phyloP scores from a whole-genome alignment of 352 stramenopile species.

The Thraustochytrium striatum region DNA sequence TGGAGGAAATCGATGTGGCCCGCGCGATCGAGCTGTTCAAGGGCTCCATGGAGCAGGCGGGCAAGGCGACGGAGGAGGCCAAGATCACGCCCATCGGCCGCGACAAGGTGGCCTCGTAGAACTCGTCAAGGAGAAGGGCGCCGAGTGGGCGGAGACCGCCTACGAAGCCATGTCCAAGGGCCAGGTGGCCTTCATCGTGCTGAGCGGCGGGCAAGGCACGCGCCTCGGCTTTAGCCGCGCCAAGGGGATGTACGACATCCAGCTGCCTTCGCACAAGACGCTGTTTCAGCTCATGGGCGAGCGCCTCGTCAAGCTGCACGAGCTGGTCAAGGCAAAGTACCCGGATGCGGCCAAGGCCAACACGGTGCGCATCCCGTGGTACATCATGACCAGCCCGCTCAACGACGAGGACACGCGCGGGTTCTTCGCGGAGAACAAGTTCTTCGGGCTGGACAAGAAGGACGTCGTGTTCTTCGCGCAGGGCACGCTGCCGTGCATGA shows the following conservation, averaged over 20 bases:
- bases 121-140: background rate
- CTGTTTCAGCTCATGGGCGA: slow-evolving; percentile 91
- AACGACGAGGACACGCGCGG: slow-evolving; percentile 85
- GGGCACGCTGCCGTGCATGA: slow-evolving; percentile 90
- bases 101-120: slow-evolving; percentile 1
- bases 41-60: background rate
- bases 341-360: background rate
- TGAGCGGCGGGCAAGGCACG: slow-evolving; percentile 91
- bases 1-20: slow-evolving; percentile 15
- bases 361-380: slow-evolving; percentile 70
- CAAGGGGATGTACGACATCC: slow-evolving; percentile 90
- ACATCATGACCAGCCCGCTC: slow-evolving; percentile 94
- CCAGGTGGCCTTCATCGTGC: slow-evolving; percentile 85
- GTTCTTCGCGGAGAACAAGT: slow-evolving; percentile 81
- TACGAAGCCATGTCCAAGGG: slow-evolving; percentile 73
- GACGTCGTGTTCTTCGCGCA: slow-evolving; percentile 91
- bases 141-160: slow-evolving; percentile 53
- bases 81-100: slow-evolving; percentile 25
- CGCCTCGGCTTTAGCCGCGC: slow-evolving; percentile 89
- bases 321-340: slow-evolving; percentile 54
- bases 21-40: slow-evolving; percentile 1
- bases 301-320: slow-evolving; percentile 71
- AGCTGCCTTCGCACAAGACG: slow-evolving; percentile 78
- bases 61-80: background rate
- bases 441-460: slow-evolving; percentile 78